These are phyloP conservation scores for Aspergillus funiculosus DNA, from an alignment of 495 filamentous ascomycete species.

Conservation along the genomic window DNA sequence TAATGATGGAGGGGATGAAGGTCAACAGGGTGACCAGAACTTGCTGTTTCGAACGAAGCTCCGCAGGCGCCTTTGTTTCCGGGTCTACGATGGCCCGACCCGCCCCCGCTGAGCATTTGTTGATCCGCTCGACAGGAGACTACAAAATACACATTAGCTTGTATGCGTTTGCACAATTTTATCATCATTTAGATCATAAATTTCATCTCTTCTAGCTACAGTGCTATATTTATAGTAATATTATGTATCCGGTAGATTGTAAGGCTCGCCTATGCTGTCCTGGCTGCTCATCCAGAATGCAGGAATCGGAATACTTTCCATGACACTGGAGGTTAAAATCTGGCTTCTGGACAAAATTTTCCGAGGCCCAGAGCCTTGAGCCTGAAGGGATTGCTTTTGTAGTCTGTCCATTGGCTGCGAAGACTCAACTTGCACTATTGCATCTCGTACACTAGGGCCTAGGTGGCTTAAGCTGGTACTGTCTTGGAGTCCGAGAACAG, in stretches of 20 bases:
- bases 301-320: slow-evolving; percentile 44
- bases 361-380: slow-evolving; percentile 14
- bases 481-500: slow-evolving; percentile 19
- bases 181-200: not conserved
- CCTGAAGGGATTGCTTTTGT: slow-evolving; percentile 6
- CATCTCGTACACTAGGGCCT: slow-evolving; percentile 20
- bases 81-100: slow-evolving; percentile 25
- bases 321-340: slow-evolving; percentile 41
- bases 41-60: slow-evolving; percentile 5
- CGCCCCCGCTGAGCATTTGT: slow-evolving; percentile 3
- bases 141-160: not conserved
- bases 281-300: slow-evolving; percentile 39
- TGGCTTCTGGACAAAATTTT: slow-evolving; percentile 33
- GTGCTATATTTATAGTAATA: slow-evolving; percentile 14
- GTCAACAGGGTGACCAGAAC: slow-evolving; percentile 4
- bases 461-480: slow-evolving; percentile 6
- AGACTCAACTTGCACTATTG: slow-evolving; percentile 41
- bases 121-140: not conserved
- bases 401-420: slow-evolving; percentile 37
- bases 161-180: not conserved
- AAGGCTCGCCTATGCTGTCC: slow-evolving; percentile 43
- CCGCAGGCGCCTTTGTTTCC: slow-evolving; percentile 11
- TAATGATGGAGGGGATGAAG: slow-evolving; percentile 1
- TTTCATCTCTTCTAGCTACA: not conserved
- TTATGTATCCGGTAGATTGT: slow-evolving; percentile 26